These are phyloP conservation scores for Tilletia indica DNA, from an alignment of 1,284 basidiomycete species.

Conservation along the genomic window DNA sequence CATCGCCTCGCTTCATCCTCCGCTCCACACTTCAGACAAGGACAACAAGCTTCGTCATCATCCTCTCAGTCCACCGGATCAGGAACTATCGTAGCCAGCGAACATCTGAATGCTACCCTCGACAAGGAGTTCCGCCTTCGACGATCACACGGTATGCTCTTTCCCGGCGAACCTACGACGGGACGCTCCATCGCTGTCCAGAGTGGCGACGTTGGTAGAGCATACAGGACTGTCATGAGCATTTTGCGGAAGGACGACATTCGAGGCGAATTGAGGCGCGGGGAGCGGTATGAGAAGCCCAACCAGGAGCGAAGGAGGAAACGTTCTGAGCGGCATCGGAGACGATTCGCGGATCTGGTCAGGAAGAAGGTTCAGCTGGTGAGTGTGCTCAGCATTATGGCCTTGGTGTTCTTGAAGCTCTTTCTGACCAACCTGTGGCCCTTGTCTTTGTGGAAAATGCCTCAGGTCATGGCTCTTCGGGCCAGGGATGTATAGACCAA, in stretches of 20 bases:
- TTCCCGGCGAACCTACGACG: constrained; percentile 1
- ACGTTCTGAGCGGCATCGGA: constrained; percentile 50
- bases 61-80: not conserved
- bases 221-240: constrained; percentile 30
- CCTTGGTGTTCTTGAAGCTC: not conserved
- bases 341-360: constrained; percentile 53
- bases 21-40: not conserved
- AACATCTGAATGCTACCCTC: not conserved
- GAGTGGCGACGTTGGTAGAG: constrained; percentile 28
- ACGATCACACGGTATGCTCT: not conserved
- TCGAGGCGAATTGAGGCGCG: constrained; percentile 43
- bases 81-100: not conserved
- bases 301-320: constrained; percentile 51
- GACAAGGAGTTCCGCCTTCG: not conserved
- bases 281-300: constrained; percentile 53
- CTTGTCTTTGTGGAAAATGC: not conserved
- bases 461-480: constrained; percentile 16
- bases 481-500: not conserved
- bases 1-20: constrained; percentile 1
- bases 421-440: not conserved
- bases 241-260: constrained; percentile 44
- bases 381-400: constrained; percentile 21
- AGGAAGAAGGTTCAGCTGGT: constrained; percentile 53
- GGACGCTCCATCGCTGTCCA: constrained; percentile 10
- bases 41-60: not conserved